Conservation (phyloP, 2,329 filamentous ascomycete genomes). For the Trichoderma sp. region DNA sequence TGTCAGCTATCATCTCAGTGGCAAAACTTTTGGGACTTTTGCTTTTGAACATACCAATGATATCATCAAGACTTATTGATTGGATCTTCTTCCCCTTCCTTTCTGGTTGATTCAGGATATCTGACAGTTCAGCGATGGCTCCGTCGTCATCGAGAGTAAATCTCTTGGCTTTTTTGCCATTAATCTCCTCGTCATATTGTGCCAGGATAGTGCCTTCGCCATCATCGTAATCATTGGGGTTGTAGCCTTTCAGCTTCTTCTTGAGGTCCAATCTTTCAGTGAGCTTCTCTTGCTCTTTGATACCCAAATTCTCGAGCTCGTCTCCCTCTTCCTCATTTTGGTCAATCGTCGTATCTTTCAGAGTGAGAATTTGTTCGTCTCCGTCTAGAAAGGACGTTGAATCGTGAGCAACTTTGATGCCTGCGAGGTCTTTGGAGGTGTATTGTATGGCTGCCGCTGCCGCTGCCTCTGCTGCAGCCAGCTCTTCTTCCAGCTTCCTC, state of each 20-base stretch:
- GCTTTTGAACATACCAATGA: conserved; percentile 52
- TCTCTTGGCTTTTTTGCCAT: conserved; percentile 82
- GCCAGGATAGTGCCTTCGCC: conserved; percentile 72
- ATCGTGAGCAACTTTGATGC: conserved; percentile 91
- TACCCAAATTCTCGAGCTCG: conserved; percentile 77
- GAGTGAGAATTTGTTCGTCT: conserved; percentile 85
- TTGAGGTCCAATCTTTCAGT: conserved; percentile 80
- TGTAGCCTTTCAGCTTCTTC: conserved; percentile 87
- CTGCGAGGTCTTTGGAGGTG: conserved; percentile 82
- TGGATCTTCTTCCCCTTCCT: conserved; percentile 66
- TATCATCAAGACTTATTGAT: conserved; percentile 79
- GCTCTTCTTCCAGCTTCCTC: conserved; percentile 72
- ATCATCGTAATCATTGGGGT: conserved; percentile 74
- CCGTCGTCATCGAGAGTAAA: conserved; percentile 86
- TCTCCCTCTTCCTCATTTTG: conserved; percentile 86
- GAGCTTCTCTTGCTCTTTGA: conserved; percentile 73
- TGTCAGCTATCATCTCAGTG: neutral
- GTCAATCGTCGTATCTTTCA: conserved; percentile 90
- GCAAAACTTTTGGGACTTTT: neutral
- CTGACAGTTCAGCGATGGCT: conserved; percentile 65
- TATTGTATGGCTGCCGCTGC: conserved; percentile 70
- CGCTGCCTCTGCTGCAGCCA: conserved; percentile 73
- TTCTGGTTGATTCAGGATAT: conserved; percentile 56
- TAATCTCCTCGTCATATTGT: conserved; percentile 95
- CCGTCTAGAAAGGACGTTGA: conserved; percentile 77